Evolutionary conservation across 2,329 filamentous ascomycete species (phyloP).

Genomic region (Clonostachys rosea): DNA sequence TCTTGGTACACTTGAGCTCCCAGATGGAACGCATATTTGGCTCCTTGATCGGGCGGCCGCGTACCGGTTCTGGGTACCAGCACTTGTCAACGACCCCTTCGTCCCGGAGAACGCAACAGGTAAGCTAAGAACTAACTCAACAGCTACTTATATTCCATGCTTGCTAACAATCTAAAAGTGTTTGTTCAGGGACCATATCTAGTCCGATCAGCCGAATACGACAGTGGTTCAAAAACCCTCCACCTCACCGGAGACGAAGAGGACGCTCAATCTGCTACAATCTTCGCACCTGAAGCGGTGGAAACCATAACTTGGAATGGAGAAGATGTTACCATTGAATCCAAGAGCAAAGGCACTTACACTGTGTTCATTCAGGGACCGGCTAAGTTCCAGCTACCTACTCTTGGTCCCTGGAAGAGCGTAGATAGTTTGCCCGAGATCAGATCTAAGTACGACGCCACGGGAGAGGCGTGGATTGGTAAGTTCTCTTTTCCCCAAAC

Average conservation of each 20-base stretch:
- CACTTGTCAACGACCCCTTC: conserved; percentile 39
- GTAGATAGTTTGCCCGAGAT: conserved; percentile 44
- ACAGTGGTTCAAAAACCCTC: conserved; percentile 24
- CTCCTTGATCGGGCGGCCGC: conserved; percentile 48
- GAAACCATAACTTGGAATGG: conserved; percentile 48
- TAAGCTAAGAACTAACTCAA: conserved; percentile 9
- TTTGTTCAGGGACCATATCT: conserved; percentile 48
- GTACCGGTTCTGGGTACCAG: conserved; percentile 52
- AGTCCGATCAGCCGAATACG: conserved; percentile 35
- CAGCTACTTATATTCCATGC: not conserved
- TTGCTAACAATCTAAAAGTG: conserved; percentile 20
- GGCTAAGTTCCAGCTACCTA: conserved; percentile 26
- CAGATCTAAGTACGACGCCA: conserved; percentile 32
- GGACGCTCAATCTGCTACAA: conserved; percentile 30
- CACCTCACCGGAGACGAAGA: conserved; percentile 38
- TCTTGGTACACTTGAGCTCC: conserved; percentile 37
- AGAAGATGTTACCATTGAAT: conserved; percentile 19
- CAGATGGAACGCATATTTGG: conserved; percentile 41
- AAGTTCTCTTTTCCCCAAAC: conserved; percentile 1
- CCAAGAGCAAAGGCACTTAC: conserved; percentile 16
- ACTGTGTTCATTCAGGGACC: conserved; percentile 17
- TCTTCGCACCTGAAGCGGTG: conserved; percentile 41
- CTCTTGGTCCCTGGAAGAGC: conserved; percentile 38
- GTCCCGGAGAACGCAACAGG: conserved; percentile 37
- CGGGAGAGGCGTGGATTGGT: conserved; percentile 35